Conservation (phyloP, 2,329 filamentous ascomycete species). For the Diaporthe destruens region DNA sequence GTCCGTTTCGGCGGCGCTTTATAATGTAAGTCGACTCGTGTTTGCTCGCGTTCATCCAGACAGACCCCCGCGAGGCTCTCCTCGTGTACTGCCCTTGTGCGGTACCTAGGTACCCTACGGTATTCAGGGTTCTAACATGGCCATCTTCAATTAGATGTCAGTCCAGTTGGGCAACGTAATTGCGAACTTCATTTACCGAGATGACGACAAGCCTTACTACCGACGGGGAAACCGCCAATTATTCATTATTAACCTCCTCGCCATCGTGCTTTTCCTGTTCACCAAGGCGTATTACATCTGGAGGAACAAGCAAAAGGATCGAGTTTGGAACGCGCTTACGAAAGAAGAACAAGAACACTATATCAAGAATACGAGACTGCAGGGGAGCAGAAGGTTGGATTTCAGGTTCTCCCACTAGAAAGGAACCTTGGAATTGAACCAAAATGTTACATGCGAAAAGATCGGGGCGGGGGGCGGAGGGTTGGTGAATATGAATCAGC, state of each 20-base stretch:
- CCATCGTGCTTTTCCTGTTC: slow-evolving; percentile 62
- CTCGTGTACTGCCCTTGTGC: no score
- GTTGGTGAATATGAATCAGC: background rate
- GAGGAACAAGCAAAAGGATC: slow-evolving; percentile 62
- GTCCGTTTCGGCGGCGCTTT: slow-evolving; percentile 69
- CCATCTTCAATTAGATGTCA: slow-evolving; percentile 48
- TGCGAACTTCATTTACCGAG: slow-evolving; percentile 62
- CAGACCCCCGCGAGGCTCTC: no score
- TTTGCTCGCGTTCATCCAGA: rapidly evolving
- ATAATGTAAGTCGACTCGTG: slow-evolving; percentile 58
- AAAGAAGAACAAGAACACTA: slow-evolving; percentile 63
- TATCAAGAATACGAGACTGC: slow-evolving; percentile 56
- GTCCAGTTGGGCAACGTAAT: slow-evolving; percentile 53
- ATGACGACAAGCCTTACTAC: slow-evolving; percentile 68
- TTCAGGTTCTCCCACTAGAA: slow-evolving; percentile 56
- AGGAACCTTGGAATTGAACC: background rate
- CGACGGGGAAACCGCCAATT: slow-evolving; percentile 66
- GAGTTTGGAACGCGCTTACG: slow-evolving; percentile 61
- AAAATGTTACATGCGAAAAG: background rate
- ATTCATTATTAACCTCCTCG: slow-evolving; percentile 62
- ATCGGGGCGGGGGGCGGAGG: no score
- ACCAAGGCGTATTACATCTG: slow-evolving; percentile 66
- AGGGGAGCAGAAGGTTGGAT: slow-evolving; percentile 60
- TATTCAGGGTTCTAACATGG: background rate
- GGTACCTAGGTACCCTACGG: no score